Evolutionary conservation across 2,329 filamentous ascomycete genomes (phyloP), one percentile per base, ranked within the genome.

Genomic region (Fusarium nygamai): DNA sequence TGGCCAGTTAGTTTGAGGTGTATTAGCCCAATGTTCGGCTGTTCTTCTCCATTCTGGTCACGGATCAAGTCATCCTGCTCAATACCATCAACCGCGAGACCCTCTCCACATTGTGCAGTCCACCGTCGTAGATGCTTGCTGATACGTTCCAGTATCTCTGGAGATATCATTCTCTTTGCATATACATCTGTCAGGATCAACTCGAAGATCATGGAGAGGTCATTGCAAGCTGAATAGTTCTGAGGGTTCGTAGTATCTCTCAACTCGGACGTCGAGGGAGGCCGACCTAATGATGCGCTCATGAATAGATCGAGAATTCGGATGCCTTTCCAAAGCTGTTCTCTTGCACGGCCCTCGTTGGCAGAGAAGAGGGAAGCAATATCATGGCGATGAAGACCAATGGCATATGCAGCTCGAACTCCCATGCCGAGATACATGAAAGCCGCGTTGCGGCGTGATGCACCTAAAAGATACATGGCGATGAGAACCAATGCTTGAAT

Each of bases 381-480:
- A 31, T 83, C 74, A 13, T 76, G 64, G 6, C 78, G 73, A 43
- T 83, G 79, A 4, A 83, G 76, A 1, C 81, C 82, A 11, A 83
- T 69, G 0, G 81, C 78, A 48, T 82, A 81, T 4, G 82, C 82
- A 11, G 85, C 84, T 27, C 81, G 75, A 3, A 81, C 81, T 5
- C 82, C 83, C 46, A 81, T 79, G 7, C 83, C 83, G 6, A 84
- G 77, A 34, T 83, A 79, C 80, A 84, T 82, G 17, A 82, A 83
- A 0, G 83, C 83, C 8, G 83, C 80, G 43, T 83, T 84, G 1
- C 80, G 76, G 5, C 81, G 78, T 6, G 80, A 83, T 6, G 79
- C 80, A 5, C 78, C 80, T 0, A 84, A 69, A 0, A 84, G 76
- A 61, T 83, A 84, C 76, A 83, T 80, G 17, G 82, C 78, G 64